These are phyloP conservation scores for Phytophthora capsici DNA, from an alignment of 352 stramenopile species.

Conservation along the genomic window DNA sequence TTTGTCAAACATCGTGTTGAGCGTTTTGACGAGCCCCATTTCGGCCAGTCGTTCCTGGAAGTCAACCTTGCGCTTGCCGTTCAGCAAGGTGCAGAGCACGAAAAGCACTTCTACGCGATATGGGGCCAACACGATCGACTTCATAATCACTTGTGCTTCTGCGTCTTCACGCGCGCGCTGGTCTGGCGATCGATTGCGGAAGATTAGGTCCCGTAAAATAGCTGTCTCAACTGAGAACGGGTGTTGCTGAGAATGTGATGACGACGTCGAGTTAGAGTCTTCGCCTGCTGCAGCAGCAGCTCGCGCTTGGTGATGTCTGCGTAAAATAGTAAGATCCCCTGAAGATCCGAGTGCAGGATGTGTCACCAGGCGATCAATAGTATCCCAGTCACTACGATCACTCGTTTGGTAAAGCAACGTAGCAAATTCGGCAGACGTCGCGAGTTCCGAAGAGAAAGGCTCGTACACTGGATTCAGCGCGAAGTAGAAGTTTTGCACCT, in stretches of 20 bases:
- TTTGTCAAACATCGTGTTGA: conserved; percentile 95
- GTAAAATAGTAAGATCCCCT: conserved; percentile 64
- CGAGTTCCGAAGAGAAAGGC: conserved; percentile 80
- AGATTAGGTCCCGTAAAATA: conserved; percentile 78
- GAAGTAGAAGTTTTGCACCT: conserved; percentile 90
- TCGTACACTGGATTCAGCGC: conserved; percentile 83
- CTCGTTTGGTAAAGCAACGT: conserved; percentile 80
- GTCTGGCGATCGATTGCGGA: conserved; percentile 61
- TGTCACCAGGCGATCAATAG: conserved; percentile 65
- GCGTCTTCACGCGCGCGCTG: conserved; percentile 68
- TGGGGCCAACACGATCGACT: conserved; percentile 91
- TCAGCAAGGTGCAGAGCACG: conserved; percentile 96
- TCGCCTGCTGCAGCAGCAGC: conserved; percentile 18
- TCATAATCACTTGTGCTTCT: conserved; percentile 90
- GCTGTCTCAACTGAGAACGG: conserved; percentile 71
- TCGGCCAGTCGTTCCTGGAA: conserved; percentile 89
- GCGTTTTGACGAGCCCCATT: conserved; percentile 90
- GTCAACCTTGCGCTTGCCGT: conserved; percentile 93
- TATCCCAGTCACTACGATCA: conserved; percentile 79
- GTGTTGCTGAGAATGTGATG: conserved; percentile 39
- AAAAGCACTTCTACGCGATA: conserved; percentile 97
- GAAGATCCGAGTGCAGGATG: conserved; percentile 51
- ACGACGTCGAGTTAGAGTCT: conserved; percentile 11
- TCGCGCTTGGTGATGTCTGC: conserved; percentile 40
- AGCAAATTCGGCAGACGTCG: conserved; percentile 82